Percentiles rank a stretch among this genome's conserved stretches.
Conservation (phyloP, 495 filamentous ascomycete species). For the Filosporella fistucella region DNA sequence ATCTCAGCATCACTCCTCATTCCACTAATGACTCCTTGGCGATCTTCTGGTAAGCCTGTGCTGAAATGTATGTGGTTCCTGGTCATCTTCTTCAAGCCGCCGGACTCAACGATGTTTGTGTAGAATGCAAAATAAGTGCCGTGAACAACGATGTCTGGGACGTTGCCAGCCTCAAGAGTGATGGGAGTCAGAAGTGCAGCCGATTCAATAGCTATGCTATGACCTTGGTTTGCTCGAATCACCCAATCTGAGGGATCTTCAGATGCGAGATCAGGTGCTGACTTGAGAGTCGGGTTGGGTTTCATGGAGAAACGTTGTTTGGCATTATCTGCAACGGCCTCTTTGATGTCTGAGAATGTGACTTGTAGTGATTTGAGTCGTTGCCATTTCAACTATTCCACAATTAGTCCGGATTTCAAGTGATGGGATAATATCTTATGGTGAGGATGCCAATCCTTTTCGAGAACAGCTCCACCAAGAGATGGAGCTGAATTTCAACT, state of each 20-base stretch:
- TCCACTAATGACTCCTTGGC: conserved; percentile 63
- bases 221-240: conserved; percentile 94
- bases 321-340: conserved; percentile 70
- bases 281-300: conserved; percentile 29
- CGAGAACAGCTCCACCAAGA: background rate
- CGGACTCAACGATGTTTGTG: conserved; percentile 62
- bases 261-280: conserved; percentile 24
- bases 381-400: conserved; percentile 15
- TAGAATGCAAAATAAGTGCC: conserved; percentile 81
- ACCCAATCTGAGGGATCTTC: conserved; percentile 63
- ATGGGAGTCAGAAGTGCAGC: conserved; percentile 65
- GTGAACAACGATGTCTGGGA: conserved; percentile 71
- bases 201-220: conserved; percentile 66
- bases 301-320: conserved; percentile 84
- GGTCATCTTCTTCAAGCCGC: conserved; percentile 75
- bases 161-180: conserved; percentile 38
- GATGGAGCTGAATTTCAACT: conserved; percentile 30
- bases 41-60: conserved; percentile 51
- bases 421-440: background rate
- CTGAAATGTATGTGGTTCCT: conserved; percentile 87
- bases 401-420: background rate
- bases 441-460: background rate
- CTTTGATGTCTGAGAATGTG: conserved; percentile 67
- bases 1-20: conserved; percentile 79
- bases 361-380: conserved; percentile 67